A percentile compares a stretch with the other conserved stretches of the same genome.
Evolutionary conservation across 176 grass and related monocot species (phyloP).

Genomic region (Saccharum officinarum): DNA sequence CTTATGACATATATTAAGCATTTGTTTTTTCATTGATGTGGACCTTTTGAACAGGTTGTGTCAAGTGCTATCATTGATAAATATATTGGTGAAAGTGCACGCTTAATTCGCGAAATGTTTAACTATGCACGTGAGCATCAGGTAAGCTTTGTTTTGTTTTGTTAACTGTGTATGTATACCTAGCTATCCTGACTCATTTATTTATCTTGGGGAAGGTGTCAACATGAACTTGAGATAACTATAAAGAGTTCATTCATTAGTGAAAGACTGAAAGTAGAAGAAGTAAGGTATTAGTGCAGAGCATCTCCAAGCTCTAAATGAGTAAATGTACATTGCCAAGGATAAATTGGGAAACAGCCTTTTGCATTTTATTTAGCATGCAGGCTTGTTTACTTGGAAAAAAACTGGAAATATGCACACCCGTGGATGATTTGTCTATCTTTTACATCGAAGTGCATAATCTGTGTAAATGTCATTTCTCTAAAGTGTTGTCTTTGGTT

Average conservation of each 20-base stretch:
- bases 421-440: not conserved
- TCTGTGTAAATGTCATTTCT: not conserved
- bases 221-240: too few relatives aligned
- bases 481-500: slow-evolving; percentile 14
- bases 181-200: not conserved
- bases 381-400: not conserved
- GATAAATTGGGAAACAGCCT: not conserved
- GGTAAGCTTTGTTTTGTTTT: slow-evolving; percentile 44
- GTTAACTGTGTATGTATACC: slow-evolving; percentile 11
- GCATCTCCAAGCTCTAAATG: not conserved
- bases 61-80: slow-evolving; percentile 97
- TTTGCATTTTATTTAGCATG: not conserved
- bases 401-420: not conserved
- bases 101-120: slow-evolving; percentile 96
- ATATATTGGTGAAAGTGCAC: slow-evolving; percentile 99
- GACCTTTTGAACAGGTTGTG: slow-evolving; percentile 64
- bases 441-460: not conserved
- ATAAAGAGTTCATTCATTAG: slow-evolving; percentile 1
- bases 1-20: not conserved
- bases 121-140: slow-evolving; percentile 92
- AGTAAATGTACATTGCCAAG: slow-evolving; percentile 7
- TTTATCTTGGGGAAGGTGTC: slow-evolving; percentile 3
- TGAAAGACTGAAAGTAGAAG: not conserved
- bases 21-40: not conserved
- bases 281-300: slow-evolving; percentile 9